A percentile compares a stretch with the other conserved stretches of the same genome.
These are phyloP conservation scores for Dothiorella sarmentorum DNA, from an alignment of 2,329 filamentous ascomycete species.

Conservation along the genomic window DNA sequence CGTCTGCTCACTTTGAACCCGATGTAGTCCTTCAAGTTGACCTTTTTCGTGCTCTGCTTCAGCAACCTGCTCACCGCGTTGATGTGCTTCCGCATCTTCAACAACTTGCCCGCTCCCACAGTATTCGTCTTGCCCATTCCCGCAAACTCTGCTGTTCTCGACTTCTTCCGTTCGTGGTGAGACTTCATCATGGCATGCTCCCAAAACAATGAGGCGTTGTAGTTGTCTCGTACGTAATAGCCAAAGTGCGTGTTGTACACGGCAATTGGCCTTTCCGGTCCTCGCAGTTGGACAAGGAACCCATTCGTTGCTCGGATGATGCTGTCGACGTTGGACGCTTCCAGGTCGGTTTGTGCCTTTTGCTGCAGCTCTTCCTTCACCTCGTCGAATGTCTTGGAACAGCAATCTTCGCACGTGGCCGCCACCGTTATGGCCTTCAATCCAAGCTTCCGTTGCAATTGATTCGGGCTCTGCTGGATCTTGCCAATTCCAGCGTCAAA, in stretches of 20 bases:
- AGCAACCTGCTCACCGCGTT: background rate
- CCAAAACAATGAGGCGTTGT: background rate
- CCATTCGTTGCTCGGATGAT: background rate
- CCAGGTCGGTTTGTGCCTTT: background rate
- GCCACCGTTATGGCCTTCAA: constrained; percentile 8
- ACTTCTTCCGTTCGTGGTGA: background rate
- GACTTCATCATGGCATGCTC: background rate
- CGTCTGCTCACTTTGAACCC: background rate
- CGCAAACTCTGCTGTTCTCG: background rate
- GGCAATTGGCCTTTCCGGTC: background rate
- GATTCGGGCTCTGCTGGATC: background rate
- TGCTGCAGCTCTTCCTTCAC: background rate
- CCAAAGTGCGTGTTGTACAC: background rate
- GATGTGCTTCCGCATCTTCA: background rate
- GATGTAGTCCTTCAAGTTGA: background rate
- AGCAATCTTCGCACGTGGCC: background rate
- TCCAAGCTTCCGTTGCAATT: background rate
- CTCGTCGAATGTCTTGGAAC: background rate
- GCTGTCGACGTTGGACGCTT: background rate
- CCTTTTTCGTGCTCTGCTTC: background rate
- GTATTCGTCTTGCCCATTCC: background rate
- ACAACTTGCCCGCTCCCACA: background rate
- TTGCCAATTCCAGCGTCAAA: constrained; percentile 2
- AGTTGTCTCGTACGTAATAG: background rate
- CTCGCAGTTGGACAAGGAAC: background rate